These are phyloP conservation scores for Hyaloperonospora arabidopsidis DNA, from an alignment of 352 stramenopile genomes.

Conservation along the genomic window DNA sequence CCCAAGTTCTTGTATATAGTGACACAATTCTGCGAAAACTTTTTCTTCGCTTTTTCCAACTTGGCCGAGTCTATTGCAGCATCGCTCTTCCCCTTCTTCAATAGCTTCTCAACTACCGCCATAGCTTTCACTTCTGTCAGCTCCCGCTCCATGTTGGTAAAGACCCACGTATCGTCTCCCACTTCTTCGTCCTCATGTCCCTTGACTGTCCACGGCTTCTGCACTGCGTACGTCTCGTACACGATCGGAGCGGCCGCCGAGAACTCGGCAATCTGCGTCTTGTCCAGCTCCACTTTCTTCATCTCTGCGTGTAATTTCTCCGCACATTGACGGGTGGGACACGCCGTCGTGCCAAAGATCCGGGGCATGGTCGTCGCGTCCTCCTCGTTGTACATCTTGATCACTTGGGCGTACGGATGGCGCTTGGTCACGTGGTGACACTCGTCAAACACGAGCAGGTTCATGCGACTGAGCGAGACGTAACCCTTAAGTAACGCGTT, in stretches of 20 bases:
- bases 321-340: conserved; percentile 62
- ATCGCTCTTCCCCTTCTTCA: conserved; percentile 46
- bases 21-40: conserved; percentile 51
- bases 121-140: conserved; percentile 42
- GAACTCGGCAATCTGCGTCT: conserved; percentile 45
- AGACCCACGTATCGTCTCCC: conserved; percentile 19
- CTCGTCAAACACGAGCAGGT: conserved; percentile 87
- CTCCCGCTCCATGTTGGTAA: conserved; percentile 35
- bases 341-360: conserved; percentile 84
- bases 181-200: conserved; percentile 8
- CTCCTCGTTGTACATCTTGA: conserved; percentile 69
- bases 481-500: conserved; percentile 82
- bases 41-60: conserved; percentile 41
- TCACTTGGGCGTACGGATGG: conserved; percentile 84
- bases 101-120: conserved; percentile 38
- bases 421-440: conserved; percentile 86
- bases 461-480: conserved; percentile 65
- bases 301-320: conserved; percentile 60
- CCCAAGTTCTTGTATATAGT: conserved; percentile 58
- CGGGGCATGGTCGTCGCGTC: conserved; percentile 34
- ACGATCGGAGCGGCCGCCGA: conserved; percentile 60
- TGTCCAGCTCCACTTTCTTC: conserved; percentile 59
- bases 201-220: conserved; percentile 22
- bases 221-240: conserved; percentile 48
- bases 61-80: conserved; percentile 29